Evolutionary conservation across 805 yeast species (phyloP).

Genomic region (Jamesozyma lodderae): DNA sequence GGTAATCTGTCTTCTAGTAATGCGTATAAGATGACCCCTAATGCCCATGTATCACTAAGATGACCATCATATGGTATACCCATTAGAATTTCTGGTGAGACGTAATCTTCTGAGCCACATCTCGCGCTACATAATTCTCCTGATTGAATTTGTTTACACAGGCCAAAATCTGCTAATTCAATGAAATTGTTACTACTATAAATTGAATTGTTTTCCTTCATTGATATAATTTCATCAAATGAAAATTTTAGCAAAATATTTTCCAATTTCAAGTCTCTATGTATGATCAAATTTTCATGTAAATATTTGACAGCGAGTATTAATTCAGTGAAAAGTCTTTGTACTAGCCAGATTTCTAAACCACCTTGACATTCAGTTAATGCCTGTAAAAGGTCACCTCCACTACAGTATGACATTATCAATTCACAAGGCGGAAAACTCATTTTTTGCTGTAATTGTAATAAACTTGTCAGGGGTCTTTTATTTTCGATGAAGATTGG

Average conservation of each 20-base stretch:
- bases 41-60: conserved; percentile 88
- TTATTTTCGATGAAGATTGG: conserved; percentile 18
- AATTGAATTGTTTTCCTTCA: conserved; percentile 9
- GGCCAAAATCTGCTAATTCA: conserved; percentile 80
- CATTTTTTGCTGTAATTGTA: conserved; percentile 20
- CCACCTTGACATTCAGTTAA: conserved; percentile 34
- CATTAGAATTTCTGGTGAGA: conserved; percentile 86
- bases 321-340: conserved; percentile 62
- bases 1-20: conserved; percentile 82
- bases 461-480: conserved; percentile 25
- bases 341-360: conserved; percentile 42
- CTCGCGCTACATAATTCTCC: conserved; percentile 66
- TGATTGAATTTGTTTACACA: conserved; percentile 60
- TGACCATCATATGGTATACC: conserved; percentile 89
- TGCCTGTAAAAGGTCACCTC: conserved; percentile 77
- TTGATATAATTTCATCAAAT: conserved; percentile 25
- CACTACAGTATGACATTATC: conserved; percentile 67
- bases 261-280: conserved; percentile 87
- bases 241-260: conserved; percentile 51
- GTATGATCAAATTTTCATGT: conserved; percentile 63
- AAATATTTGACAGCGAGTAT: conserved; percentile 61
- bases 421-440: conserved; percentile 34
- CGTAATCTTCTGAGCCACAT: conserved; percentile 95
- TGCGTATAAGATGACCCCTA: conserved; percentile 85
- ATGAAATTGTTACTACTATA: conserved; percentile 31